Evolutionary conservation across 2,329 filamentous ascomycete genomes (phyloP).

Genomic region (Orbilia javanica): DNA sequence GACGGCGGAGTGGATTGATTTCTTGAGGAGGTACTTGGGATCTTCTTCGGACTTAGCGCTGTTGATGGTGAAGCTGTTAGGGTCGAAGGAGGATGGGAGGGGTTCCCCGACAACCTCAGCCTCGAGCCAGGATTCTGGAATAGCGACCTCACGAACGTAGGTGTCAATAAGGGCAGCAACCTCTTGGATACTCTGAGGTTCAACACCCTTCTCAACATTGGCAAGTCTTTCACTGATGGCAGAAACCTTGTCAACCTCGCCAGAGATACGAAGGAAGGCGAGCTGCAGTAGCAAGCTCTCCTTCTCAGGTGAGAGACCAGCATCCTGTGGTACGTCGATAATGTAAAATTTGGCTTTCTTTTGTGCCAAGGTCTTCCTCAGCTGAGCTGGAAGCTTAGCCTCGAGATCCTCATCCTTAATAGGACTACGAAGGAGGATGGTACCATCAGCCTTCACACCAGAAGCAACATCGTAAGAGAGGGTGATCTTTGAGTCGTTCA

Average conservation of each 20-base stretch:
- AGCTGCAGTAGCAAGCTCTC: constrained; percentile 80
- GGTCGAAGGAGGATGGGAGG: constrained; percentile 75
- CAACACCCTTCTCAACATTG: constrained; percentile 35
- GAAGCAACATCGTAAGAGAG: constrained; percentile 80
- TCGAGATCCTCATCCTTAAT: constrained; percentile 90
- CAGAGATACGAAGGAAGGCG: constrained; percentile 83
- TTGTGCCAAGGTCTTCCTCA: constrained; percentile 78
- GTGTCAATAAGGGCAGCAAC: constrained; percentile 73
- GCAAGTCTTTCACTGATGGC: constrained; percentile 51
- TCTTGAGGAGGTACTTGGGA: constrained; percentile 74
- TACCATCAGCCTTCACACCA: constrained; percentile 77
- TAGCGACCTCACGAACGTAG: constrained; percentile 78
- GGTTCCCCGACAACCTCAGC: constrained; percentile 67
- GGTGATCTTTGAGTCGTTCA: constrained; percentile 84
- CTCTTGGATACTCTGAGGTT: constrained; percentile 64
- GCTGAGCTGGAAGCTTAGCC: constrained; percentile 79
- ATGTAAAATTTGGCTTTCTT: constrained; percentile 80
- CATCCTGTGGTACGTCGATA: constrained; percentile 80
- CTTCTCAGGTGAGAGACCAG: constrained; percentile 70
- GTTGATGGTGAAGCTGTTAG: constrained; percentile 86
- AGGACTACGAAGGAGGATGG: constrained; percentile 79
- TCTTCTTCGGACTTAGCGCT: constrained; percentile 79
- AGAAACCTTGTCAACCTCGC: constrained; percentile 73
- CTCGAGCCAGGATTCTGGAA: constrained; percentile 84
- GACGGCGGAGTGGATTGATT: constrained; percentile 88